Percentiles rank a stretch among this genome's conserved stretches.
Conservation (phyloP, 2,329 filamentous ascomycete species). For the Claviceps sp. region DNA sequence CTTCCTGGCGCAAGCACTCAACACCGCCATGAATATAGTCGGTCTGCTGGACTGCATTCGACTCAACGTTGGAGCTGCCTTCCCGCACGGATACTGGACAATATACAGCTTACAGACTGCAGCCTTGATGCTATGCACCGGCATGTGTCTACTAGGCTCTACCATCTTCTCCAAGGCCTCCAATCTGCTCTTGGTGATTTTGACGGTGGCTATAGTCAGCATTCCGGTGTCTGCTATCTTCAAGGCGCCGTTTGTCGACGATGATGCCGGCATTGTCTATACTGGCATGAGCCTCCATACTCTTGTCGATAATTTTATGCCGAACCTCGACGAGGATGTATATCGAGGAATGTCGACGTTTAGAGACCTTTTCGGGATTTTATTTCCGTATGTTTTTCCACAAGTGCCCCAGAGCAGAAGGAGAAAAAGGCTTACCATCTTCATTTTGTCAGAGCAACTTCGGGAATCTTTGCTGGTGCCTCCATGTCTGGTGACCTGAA, state of each 20-base stretch:
- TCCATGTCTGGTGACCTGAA: slow-evolving; percentile 83
- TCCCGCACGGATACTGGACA: slow-evolving; percentile 64
- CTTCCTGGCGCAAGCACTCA: slow-evolving; percentile 80
- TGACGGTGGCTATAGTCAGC: slow-evolving; percentile 62
- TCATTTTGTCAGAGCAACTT: slow-evolving; percentile 27
- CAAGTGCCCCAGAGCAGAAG: neutral
- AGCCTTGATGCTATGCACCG: slow-evolving; percentile 58
- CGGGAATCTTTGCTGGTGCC: slow-evolving; percentile 54
- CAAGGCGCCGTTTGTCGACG: slow-evolving; percentile 52
- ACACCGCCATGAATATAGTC: slow-evolving; percentile 77
- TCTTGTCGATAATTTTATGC: slow-evolving; percentile 59
- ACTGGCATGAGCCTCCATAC: slow-evolving; percentile 64
- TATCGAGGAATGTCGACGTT: slow-evolving; percentile 55
- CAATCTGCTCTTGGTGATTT: slow-evolving; percentile 58
- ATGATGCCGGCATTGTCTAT: slow-evolving; percentile 53
- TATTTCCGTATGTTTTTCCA: slow-evolving; percentile 47
- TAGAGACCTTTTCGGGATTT: slow-evolving; percentile 70
- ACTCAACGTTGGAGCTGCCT: slow-evolving; percentile 54
- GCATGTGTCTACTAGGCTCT: slow-evolving; percentile 67
- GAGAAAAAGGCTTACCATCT: slow-evolving; percentile 1
- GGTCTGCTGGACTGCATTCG: slow-evolving; percentile 73
- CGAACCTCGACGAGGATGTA: slow-evolving; percentile 50
- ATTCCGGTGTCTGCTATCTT: slow-evolving; percentile 69
- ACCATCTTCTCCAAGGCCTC: slow-evolving; percentile 69
- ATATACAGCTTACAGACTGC: slow-evolving; percentile 63